Conservation (phyloP, 352 stramenopile genomes). For the Saprolegnia diclina region DNA sequence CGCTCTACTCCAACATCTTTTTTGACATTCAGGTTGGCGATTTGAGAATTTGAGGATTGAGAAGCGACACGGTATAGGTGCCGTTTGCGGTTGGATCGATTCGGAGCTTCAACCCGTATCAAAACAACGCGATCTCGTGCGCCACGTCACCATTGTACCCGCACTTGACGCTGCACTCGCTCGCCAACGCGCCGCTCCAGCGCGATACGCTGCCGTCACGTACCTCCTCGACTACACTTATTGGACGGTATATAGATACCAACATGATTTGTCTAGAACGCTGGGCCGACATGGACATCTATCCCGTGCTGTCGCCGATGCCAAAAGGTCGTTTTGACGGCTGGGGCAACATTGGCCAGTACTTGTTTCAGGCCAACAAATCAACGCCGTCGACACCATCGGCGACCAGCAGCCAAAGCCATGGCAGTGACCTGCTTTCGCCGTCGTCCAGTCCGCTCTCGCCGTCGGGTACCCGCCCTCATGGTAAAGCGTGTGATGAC, state of each 20-base stretch:
- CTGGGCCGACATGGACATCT: conserved; percentile 2
- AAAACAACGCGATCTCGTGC: conserved; percentile 36
- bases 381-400: background rate
- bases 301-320: background rate
- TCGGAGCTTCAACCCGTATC: conserved; percentile 78
- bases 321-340: background rate
- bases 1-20: conserved; percentile 75
- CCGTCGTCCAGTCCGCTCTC: background rate
- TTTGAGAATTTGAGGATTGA: background rate
- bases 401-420: background rate
- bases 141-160: conserved; percentile 62
- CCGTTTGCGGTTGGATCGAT: conserved; percentile 71
- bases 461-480: too few relatives aligned
- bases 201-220: conserved; percentile 50
- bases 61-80: conserved; percentile 25
- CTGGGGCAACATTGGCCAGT: conserved; percentile 1
- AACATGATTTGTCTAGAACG: background rate
- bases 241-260: background rate
- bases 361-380: conserved; percentile 12
- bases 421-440: background rate
- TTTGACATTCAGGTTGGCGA: conserved; percentile 53
- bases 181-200: conserved; percentile 46
- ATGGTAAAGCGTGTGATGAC: background rate
- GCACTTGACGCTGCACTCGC: conserved; percentile 53
- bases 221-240: background rate